phyloP scores from a whole-genome alignment of 2,329 filamentous ascomycete species.

The Spiromastix sp. region DNA sequence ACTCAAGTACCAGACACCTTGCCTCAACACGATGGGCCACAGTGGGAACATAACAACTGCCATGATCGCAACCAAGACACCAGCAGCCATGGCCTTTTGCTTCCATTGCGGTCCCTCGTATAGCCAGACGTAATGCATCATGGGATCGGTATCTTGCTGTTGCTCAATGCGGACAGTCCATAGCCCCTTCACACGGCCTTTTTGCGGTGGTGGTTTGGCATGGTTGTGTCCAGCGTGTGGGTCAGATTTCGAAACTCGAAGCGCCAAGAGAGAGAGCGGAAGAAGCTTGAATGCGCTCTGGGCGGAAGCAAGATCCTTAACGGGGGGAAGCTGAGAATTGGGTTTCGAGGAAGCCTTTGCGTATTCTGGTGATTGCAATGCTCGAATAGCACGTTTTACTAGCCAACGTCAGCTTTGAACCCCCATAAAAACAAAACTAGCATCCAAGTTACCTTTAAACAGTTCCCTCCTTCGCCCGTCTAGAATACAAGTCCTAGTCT shows the following conservation, averaged over 20 bases:
- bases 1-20: constrained; percentile 94
- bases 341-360: constrained; percentile 72
- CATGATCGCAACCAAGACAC: constrained; percentile 75
- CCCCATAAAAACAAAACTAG: too few species aligned
- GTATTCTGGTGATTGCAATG: constrained; percentile 80
- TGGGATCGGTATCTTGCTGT: constrained; percentile 63
- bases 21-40: constrained; percentile 82
- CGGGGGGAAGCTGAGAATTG: constrained; percentile 77
- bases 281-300: constrained; percentile 93
- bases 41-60: constrained; percentile 88
- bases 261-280: constrained; percentile 83
- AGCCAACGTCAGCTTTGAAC: constrained; percentile 5
- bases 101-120: constrained; percentile 92
- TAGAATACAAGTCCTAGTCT: constrained; percentile 81
- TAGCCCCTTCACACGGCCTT: constrained; percentile 85
- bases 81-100: constrained; percentile 80
- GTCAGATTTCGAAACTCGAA: constrained; percentile 77
- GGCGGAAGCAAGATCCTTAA: constrained; percentile 77
- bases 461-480: constrained; percentile 97
- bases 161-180: constrained; percentile 96
- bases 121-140: constrained; percentile 89
- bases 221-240: constrained; percentile 66
- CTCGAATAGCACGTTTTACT: constrained; percentile 95
- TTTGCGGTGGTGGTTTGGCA: constrained; percentile 52
- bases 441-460: constrained; percentile 62